Base-by-base conservation (phyloP, 441 rosid species). In the Gossypium laxum region DNA sequence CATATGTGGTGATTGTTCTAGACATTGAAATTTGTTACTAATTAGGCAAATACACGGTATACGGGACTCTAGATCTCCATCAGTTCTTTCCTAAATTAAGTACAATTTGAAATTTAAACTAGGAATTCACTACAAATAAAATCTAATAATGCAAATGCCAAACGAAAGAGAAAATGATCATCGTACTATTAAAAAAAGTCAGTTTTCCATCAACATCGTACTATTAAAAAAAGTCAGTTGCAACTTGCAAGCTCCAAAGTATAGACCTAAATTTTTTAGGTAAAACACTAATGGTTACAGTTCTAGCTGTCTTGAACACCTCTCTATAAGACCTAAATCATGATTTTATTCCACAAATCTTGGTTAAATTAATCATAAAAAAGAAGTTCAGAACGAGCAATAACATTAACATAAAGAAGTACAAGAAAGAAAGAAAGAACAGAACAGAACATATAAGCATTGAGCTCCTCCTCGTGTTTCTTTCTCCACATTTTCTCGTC, bases 401-500 rank as follows among this genome's bases (percentile, higher is more conserved):
- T 28, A 10, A 67, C 5, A 47, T 45, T 45, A 22, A 45, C 38
- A 24, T 45, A 65, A 45, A 64, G 3, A 22, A 43, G 55, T 21
- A 64, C 26, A 41, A 41, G 8, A 10, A 63, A 43, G 18, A 22
- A 32, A 18, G 19, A 34, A 1, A 22, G 4, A 10, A 55, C 21
- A 43, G 1, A 21, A 34, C 8, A 51, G 48, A 3, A 5, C 11
- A 69, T 1, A 47, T 54, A 41, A 5, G 38, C 18, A 38, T 56
- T 57, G 60, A 45, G 19, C 19, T 34, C 11, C 50, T 26, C 67
- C 17, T 30, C 17, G 3, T 47, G 18, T 70, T 52, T 19, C 3
- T n/a, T 21, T 73, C 28, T 38, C 69, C 38, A 43, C 52, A 30
- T 52, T 59, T 68, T 8, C 64, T 67, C 50, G 21, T 19, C 18